phyloP scores from a whole-genome alignment of 345 rosid species.

The Nephelium lappaceum region DNA sequence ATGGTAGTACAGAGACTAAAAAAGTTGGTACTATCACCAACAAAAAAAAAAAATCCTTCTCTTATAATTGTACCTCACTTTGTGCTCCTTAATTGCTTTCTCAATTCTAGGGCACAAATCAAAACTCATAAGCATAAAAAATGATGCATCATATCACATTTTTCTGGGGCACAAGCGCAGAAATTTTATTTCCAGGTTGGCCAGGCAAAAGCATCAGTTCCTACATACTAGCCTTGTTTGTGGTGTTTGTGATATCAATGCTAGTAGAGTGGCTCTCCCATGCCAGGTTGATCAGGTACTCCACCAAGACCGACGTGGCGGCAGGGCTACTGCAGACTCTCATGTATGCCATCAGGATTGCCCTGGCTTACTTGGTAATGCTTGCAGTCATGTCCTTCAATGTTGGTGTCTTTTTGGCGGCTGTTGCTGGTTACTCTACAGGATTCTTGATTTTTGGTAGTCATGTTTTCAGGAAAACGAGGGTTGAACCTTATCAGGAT shows the following conservation, averaged over 20 bases:
- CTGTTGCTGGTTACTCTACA: constrained; percentile 28
- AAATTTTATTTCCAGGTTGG: constrained; percentile 38
- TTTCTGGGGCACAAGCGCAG: constrained; percentile 32
- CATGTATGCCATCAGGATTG: constrained; percentile 25
- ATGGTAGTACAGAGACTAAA: background rate
- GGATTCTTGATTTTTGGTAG: constrained; percentile 38
- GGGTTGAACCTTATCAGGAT: constrained; percentile 4
- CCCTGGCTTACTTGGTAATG: constrained; percentile 38
- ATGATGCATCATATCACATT: constrained; percentile 27
- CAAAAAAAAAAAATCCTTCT: background rate
- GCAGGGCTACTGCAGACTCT: constrained; percentile 29
- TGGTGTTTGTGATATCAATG: constrained; percentile 38
- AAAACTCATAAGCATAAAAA: background rate
- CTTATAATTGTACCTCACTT: background rate
- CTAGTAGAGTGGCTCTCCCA: constrained; percentile 45
- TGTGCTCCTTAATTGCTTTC: background rate
- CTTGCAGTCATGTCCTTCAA: constrained; percentile 41
- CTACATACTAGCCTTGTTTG: constrained; percentile 30
- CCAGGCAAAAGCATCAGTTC: constrained; percentile 19
- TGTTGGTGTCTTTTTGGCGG: constrained; percentile 27
- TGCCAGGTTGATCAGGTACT: constrained; percentile 21
- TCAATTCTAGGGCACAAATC: background rate
- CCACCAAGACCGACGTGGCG: background rate
- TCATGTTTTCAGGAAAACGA: constrained; percentile 24
- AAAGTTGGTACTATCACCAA: background rate